A percentile compares a stretch with the other conserved stretches of the same genome.
These are phyloP conservation scores for Camellia japonica DNA, from an alignment of 148 eudicot species.

Conservation along the genomic window DNA sequence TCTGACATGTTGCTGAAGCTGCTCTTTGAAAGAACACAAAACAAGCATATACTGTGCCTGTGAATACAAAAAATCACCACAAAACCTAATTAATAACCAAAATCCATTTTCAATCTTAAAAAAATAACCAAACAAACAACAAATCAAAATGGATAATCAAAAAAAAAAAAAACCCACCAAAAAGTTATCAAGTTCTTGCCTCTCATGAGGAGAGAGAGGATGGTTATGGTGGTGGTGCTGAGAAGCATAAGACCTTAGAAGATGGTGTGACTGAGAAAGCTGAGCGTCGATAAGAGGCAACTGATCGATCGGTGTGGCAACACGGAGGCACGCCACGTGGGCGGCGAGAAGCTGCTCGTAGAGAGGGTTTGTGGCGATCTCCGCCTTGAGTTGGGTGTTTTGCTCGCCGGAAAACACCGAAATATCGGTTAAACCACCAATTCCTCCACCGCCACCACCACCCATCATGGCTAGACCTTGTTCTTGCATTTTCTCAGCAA, in stretches of 20 bases:
- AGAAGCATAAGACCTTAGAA: slow-evolving; percentile 64
- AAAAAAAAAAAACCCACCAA: slow-evolving; percentile 38
- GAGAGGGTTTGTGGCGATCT: slow-evolving; percentile 70
- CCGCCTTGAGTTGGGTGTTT: slow-evolving; percentile 52
- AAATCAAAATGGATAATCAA: neutral
- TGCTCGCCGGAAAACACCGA: slow-evolving; percentile 27
- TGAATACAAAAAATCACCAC: neutral
- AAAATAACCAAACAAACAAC: neutral
- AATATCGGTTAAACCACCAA: slow-evolving; percentile 33
- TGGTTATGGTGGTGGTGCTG: slow-evolving; percentile 39
- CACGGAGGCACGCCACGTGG: slow-evolving; percentile 80
- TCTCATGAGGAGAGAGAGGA: slow-evolving; percentile 61
- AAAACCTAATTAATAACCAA: neutral
- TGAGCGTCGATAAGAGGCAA: slow-evolving; percentile 78
- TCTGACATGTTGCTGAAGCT: slow-evolving; percentile 95
- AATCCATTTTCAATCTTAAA: neutral
- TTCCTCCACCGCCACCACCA: slow-evolving; percentile 33
- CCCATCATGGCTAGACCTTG: slow-evolving; percentile 70
- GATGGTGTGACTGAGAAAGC: slow-evolving; percentile 60
- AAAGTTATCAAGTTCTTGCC: slow-evolving; percentile 90
- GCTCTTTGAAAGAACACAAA: slow-evolving; percentile 85
- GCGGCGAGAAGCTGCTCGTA: slow-evolving; percentile 84
- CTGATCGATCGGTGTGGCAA: slow-evolving; percentile 96
- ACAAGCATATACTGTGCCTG: slow-evolving; percentile 83
- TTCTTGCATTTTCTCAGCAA: slow-evolving; percentile 52